Base-by-base conservation (phyloP, 345 rosid genomes). In the Arabidopsis thaliana region DNA sequence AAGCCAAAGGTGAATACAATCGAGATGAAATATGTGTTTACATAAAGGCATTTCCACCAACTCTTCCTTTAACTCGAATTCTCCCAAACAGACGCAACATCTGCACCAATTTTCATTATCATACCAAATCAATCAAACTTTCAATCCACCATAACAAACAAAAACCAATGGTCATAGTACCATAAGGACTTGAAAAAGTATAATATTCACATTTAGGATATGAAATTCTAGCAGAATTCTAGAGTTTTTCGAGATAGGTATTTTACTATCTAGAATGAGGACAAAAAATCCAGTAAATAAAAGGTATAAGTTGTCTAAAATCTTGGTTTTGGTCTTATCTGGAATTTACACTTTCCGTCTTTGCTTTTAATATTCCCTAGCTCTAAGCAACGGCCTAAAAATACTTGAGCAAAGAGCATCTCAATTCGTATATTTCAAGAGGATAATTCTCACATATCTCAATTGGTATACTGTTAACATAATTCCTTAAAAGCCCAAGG, bases 61-160 rank as follows among this genome's bases (percentile, higher is more conserved):
- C 81, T 90, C 91, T 79, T 91, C 98, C 76, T 90, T 80, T 66
- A 94, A 80, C 82, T 90, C 96, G 40, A 83, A 94, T 57, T 94
- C 98, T 37, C 96, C 98, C 79, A 94, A 81, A 82, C 98, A 94
- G 28, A 94, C 96, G 75, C 97, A 90, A 44, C 98, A 94, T 74
- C 98, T 93, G 83, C 78, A 50, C 32, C 32, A 28, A 28, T 28
- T 28, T 28, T 28, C 32, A 28, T 28, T 3, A 6, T 8, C 14
- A 16, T 28, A 30, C 49, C 22, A 33, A 51, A 59, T 6, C 48
- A 70, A 24, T 63, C 76, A 67, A 75, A 24, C 49, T 57, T 57
- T 65, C 23, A 4, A 34, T 44, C 11, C 36, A 42, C 46, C 72
- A 57, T 25, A 64, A 20, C 33, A 38, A 58, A 25, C 41, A 71